phyloP scores from a whole-genome alignment of 78 protist species.

The Dictyostelium firmibasis region DNA sequence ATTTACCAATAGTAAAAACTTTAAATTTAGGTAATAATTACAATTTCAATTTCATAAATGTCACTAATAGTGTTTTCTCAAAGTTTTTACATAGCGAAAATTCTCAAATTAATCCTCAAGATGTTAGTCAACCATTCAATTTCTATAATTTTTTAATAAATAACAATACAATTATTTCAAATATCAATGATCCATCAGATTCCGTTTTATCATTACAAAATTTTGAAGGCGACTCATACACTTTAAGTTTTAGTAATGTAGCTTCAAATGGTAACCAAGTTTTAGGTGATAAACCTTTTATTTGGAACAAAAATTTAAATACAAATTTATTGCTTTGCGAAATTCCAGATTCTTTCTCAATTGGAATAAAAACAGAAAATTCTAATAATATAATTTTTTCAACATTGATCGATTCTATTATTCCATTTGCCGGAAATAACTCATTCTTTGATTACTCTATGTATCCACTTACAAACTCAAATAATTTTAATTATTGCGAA shows the following conservation, averaged over 20 bases:
- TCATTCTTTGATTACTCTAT: neutral
- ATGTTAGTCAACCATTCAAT: neutral
- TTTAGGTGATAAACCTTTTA: neutral
- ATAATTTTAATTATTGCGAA: neutral
- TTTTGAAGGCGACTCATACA: neutral
- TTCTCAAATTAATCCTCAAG: neutral
- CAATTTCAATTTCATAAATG: neutral
- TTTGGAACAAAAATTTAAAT: neutral
- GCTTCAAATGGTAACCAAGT: neutral
- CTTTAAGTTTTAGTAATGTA: neutral
- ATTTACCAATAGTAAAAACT: neutral
- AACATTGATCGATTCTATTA: neutral
- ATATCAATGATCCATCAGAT: neutral
- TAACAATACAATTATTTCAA: neutral
- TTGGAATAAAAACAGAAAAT: neutral
- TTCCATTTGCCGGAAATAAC: neutral
- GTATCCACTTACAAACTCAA: neutral
- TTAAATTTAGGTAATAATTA: neutral
- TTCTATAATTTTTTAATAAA: neutral
- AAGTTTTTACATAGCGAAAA: neutral
- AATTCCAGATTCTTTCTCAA: neutral
- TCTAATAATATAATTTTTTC: neutral
- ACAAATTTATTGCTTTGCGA: rapidly evolving
- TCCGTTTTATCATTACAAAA: neutral
- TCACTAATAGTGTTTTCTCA: neutral